Conservation (phyloP, 2,329 filamentous ascomycete species). For the Arthrobotrys pseudoclavata region DNA sequence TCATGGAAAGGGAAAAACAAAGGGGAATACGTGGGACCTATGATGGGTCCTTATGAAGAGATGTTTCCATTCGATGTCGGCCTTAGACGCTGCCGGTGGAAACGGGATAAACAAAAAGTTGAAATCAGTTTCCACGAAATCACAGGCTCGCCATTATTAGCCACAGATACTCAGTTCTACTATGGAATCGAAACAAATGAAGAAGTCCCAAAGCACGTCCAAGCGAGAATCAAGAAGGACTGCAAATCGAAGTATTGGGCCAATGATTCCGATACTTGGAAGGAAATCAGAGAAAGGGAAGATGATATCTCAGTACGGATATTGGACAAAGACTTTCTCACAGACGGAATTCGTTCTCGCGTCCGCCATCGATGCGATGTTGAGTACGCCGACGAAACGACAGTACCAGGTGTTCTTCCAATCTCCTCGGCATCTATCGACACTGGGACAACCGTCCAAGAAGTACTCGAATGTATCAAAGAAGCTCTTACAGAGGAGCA, state of each 20-base stretch:
- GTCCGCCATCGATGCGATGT: background rate
- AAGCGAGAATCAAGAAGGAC: background rate
- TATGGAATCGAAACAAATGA: background rate
- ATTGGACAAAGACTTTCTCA: conserved; percentile 3
- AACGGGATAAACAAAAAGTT: background rate
- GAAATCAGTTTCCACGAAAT: conserved; percentile 37
- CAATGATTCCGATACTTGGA: conserved; percentile 12
- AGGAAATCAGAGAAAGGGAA: background rate
- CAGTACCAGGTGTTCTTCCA: conserved; percentile 6
- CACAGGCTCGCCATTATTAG: conserved; percentile 30
- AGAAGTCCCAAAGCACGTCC: background rate
- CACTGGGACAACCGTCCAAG: conserved; percentile 1
- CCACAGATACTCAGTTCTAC: conserved; percentile 21
- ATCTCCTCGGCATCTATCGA: background rate
- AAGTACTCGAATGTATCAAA: background rate
- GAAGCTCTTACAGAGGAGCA: background rate
- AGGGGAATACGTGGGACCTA: conserved; percentile 7
- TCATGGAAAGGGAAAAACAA: conserved; percentile 13
- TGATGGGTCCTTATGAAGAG: conserved; percentile 10
- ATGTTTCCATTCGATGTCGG: background rate
- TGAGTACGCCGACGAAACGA: conserved; percentile 9
- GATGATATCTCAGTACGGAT: conserved; percentile 18
- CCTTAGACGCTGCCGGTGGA: background rate
- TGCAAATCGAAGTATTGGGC: conserved; percentile 1
- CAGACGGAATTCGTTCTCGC: conserved; percentile 8